Conservation (phyloP, 2,329 filamentous ascomycete genomes). For the Penicillium crustosum region DNA sequence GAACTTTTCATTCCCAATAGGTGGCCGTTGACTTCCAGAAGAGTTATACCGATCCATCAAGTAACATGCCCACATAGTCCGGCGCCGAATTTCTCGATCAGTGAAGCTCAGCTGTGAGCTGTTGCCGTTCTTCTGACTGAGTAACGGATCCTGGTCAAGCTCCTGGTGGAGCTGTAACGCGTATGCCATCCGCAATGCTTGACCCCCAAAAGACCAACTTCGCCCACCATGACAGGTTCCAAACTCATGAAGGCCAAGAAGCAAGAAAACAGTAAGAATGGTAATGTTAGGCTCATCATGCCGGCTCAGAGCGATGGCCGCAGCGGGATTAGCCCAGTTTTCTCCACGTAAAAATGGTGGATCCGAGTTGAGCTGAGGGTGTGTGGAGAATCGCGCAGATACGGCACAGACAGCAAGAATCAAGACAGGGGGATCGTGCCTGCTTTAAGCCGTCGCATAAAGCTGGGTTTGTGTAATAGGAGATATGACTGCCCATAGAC, state of each 20-base stretch:
- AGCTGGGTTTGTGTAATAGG: conserved; percentile 92
- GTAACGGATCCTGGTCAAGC: conserved; percentile 73
- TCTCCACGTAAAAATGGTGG: conserved; percentile 86
- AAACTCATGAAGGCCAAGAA: conserved; percentile 91
- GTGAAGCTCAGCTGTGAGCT: conserved; percentile 76
- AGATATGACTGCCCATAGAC: conserved; percentile 95
- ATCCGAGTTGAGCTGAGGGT: conserved; percentile 73
- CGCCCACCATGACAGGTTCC: conserved; percentile 94
- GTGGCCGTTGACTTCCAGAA: conserved; percentile 86
- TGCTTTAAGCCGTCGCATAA: conserved; percentile 77
- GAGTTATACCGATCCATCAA: conserved; percentile 98
- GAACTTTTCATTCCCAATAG: conserved; percentile 86
- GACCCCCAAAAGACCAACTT: conserved; percentile 93
- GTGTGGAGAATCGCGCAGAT: conserved; percentile 89
- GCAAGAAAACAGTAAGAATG: conserved; percentile 83
- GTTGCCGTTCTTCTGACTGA: conserved; percentile 56
- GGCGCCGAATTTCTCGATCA: conserved; percentile 85
- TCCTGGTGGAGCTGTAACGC: conserved; percentile 92
- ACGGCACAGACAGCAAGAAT: conserved; percentile 93
- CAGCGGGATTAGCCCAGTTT: conserved; percentile 83
- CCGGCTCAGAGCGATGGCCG: conserved; percentile 79
- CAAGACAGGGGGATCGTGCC: conserved; percentile 84
- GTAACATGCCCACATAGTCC: conserved; percentile 98
- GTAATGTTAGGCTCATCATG: conserved; percentile 97
- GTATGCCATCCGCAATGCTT: conserved; percentile 95